These are phyloP conservation scores for Trichoderma afroharzianum DNA, from an alignment of 2,329 filamentous ascomycete genomes.

Conservation along the genomic window DNA sequence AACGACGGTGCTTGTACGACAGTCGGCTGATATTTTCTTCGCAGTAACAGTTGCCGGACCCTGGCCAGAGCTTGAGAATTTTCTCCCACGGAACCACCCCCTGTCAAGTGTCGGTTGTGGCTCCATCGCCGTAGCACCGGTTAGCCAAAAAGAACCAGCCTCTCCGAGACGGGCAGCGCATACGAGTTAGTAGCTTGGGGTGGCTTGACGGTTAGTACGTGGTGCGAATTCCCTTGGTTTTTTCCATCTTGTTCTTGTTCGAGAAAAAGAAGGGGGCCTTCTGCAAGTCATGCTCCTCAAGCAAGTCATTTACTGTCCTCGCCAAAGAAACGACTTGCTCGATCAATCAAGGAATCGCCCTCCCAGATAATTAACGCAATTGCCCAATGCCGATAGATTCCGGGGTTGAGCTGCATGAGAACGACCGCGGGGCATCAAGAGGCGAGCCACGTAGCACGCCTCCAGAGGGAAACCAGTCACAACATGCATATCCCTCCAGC, in stretches of 20 bases:
- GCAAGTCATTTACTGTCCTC: constrained; percentile 1
- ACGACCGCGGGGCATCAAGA: constrained; percentile 27
- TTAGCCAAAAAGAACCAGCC: constrained; percentile 13
- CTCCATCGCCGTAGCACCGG: constrained; percentile 7
- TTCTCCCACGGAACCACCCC: constrained; percentile 12
- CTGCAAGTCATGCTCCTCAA: constrained; percentile 9
- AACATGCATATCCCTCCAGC: constrained; percentile 16
- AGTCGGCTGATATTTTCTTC: constrained; percentile 7
- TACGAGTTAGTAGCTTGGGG: neutral
- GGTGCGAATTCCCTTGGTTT: neutral
- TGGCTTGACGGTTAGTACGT: constrained; percentile 9
- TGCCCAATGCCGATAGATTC: constrained; percentile 27
- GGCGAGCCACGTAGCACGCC: constrained; percentile 36
- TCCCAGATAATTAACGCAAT: constrained; percentile 12
- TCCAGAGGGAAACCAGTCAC: constrained; percentile 28
- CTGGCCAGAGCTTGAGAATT: constrained; percentile 6
- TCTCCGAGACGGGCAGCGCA: constrained; percentile 13
- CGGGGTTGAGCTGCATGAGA: constrained; percentile 29
- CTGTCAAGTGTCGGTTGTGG: constrained; percentile 16
- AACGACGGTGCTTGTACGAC: neutral
- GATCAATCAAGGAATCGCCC: neutral
- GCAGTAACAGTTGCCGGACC: neutral
- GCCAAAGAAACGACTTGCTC: neutral
- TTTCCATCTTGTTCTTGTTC: neutral
- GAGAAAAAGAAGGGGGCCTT: neutral